These are phyloP conservation scores for Haberlea rhodopensis DNA, from an alignment of 257 asterid genomes.

Conservation along the genomic window DNA sequence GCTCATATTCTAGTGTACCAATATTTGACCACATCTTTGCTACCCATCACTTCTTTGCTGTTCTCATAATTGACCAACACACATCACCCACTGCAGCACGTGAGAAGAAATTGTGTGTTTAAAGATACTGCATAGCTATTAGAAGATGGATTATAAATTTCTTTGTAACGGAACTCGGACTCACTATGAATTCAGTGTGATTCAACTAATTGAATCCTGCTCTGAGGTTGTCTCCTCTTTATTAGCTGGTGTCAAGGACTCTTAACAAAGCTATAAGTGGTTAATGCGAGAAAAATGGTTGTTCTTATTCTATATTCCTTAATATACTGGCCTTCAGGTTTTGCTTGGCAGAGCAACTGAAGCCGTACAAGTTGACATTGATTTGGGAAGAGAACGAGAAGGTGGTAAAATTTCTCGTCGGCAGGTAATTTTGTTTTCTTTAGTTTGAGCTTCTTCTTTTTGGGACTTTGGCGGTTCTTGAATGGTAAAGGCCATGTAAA, in stretches of 20 bases:
- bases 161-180: too few relatives aligned
- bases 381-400: constrained; percentile 60
- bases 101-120: too few relatives aligned
- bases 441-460: background rate
- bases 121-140: too few relatives aligned
- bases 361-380: constrained; percentile 67
- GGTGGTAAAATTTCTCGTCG: constrained; percentile 68
- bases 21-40: too few relatives aligned
- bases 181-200: too few relatives aligned
- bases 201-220: too few relatives aligned
- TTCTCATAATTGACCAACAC: too few relatives aligned
- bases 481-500: background rate
- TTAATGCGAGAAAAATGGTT: constrained; percentile 8
- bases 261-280: background rate
- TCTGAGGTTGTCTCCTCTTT: background rate
- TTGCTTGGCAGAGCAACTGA: constrained; percentile 67
- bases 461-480: constrained; percentile 7
- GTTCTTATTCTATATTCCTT: background rate
- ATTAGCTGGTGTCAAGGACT: background rate
- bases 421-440: constrained; percentile 49
- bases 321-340: constrained; percentile 47
- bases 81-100: too few relatives aligned
- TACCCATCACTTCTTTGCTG: too few relatives aligned
- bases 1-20: too few relatives aligned
- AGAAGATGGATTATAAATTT: too few relatives aligned